Base-by-base conservation (phyloP, 2,329 filamentous ascomycete genomes). In the Neofusicoccum laricinum region DNA sequence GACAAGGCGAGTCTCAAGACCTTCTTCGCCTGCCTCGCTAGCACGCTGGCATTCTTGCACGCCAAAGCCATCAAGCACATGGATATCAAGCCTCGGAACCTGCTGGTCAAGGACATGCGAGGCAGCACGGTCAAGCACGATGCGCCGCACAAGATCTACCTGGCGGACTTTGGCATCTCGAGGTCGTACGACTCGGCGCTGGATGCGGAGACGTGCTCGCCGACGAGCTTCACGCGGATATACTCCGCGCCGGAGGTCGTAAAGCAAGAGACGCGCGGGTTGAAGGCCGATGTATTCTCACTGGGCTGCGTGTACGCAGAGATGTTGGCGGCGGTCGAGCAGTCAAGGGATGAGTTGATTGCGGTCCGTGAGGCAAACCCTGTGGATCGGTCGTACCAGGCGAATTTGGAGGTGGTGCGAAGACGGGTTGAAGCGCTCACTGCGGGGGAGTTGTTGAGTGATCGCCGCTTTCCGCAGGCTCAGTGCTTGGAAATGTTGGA, bases 231-330 rank as follows among this genome's bases (percentile, higher is more conserved):
- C 45, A 72, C 69, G 0, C 53, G 65, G 5, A 67, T 49, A 10
- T 72, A 73, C 38, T 67, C 71, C 0, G 69, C 69, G 0, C 71
- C 71, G 0, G 71, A 73, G 55, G 70, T 73, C 17, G 68, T 69
- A 0, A 25, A 50, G 15, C 63, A 67, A 49, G 55, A 67, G 4
- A 66, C 30, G 40, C 53, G 70, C 46, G 69, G 68, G 1, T 38
- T 68, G 11, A 43, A 63, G 2, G 68, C 70, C 4, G 70, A 73
- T 38, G 61, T 71, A 6, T 73, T 72, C 34, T 70, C 69, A 1
- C 57, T 73, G 0, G 69, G 70, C 2, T 71, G 68, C 38, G 70
- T 72, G 2, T 73, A 71, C 48, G 43, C 67, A 3, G 71, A 73
- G 43, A 71, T 73, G 36, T n/a, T 46, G 17, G n/a, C 50, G 6